Percentiles rank a stretch among this genome's conserved stretches.
These are phyloP conservation scores for Clarireedia monteithiana DNA, from an alignment of 2,329 filamentous ascomycete species.

Conservation along the genomic window DNA sequence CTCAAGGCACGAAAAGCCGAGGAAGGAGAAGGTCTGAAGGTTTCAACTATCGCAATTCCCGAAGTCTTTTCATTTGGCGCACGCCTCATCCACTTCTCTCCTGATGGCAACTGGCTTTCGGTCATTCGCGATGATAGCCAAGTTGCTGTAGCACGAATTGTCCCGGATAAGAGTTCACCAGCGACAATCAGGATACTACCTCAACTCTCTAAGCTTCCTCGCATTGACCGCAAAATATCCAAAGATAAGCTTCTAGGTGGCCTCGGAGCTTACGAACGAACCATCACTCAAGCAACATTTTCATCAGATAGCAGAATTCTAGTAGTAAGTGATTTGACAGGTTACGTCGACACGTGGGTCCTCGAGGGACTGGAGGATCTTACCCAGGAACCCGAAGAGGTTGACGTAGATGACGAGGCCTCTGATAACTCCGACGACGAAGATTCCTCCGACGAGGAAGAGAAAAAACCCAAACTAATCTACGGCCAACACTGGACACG, in stretches of 20 bases:
- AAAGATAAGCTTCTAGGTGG: constrained; percentile 54
- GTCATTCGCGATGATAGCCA: constrained; percentile 54
- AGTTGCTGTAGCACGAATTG: constrained; percentile 45
- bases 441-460: constrained; percentile 37
- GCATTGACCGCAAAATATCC: constrained; percentile 46
- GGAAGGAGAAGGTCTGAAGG: constrained; percentile 52
- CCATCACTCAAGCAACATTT: constrained; percentile 67
- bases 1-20: constrained; percentile 46
- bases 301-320: constrained; percentile 74
- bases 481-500: constrained; percentile 65
- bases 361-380: constrained; percentile 50
- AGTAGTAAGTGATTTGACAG: constrained; percentile 72
- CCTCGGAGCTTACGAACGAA: constrained; percentile 68
- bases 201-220: constrained; percentile 40
- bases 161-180: constrained; percentile 29
- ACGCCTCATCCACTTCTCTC: constrained; percentile 60
- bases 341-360: constrained; percentile 82
- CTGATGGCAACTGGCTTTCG: constrained; percentile 62
- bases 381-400: constrained; percentile 31
- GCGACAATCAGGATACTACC: constrained; percentile 35
- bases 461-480: constrained; percentile 38
- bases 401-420: constrained; percentile 30
- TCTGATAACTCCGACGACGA: constrained; percentile 32
- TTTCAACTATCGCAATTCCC: constrained; percentile 64
- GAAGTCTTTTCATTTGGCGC: constrained; percentile 55